Evolutionary conservation across 805 yeast species (phyloP).

Genomic region (Tetrapisispora iriomotensis): DNA sequence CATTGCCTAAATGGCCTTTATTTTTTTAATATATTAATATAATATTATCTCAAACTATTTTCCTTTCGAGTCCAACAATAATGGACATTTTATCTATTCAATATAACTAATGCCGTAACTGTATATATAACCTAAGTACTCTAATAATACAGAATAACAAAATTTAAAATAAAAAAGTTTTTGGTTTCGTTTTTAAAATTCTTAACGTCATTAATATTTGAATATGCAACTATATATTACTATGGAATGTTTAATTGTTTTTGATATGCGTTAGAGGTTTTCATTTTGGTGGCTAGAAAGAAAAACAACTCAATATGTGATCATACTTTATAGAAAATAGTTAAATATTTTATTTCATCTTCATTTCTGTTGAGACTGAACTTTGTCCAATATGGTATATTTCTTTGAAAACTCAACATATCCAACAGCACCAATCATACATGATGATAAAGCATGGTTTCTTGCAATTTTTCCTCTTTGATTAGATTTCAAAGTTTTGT

Average conservation of each 20-base stretch:
- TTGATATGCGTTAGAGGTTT: neutral
- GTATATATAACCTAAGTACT: constrained; percentile 2
- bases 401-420: constrained; percentile 7
- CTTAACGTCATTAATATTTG: neutral
- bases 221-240: too few relatives aligned
- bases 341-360: neutral
- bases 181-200: neutral
- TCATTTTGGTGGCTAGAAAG: too few relatives aligned
- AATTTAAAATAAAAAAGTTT: neutral
- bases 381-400: neutral
- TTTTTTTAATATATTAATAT: too few relatives aligned
- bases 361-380: neutral
- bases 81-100: too few relatives aligned
- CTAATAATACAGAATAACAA: neutral
- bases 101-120: too few relatives aligned
- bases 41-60: too few relatives aligned
- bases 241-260: neutral
- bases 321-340: too few relatives aligned
- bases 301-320: too few relatives aligned
- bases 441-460: constrained; percentile 23
- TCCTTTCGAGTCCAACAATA: too few relatives aligned
- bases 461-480: neutral
- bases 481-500: neutral
- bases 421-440: constrained; percentile 26
- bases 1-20: constrained; percentile 14